Conservation (phyloP, 2,329 filamentous ascomycete genomes). For the Helotiales sp. region DNA sequence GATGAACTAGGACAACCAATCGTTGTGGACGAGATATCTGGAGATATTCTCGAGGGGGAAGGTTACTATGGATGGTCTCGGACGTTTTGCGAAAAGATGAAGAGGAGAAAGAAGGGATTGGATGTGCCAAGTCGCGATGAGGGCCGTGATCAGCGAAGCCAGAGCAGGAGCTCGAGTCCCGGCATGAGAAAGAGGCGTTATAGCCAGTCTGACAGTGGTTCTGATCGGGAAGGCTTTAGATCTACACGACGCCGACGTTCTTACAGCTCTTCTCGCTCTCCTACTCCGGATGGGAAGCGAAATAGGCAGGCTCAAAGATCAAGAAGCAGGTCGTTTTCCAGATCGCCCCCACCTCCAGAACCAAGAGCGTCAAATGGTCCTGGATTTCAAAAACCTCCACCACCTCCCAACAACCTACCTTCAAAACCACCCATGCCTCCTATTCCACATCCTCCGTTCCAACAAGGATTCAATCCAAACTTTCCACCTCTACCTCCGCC, state of each 20-base stretch:
- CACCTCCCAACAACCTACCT: conserved; percentile 21
- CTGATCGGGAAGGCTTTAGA: conserved; percentile 28
- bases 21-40: conserved; percentile 67
- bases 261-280: conserved; percentile 41
- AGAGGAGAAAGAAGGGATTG: conserved; percentile 51
- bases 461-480: conserved; percentile 36
- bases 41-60: conserved; percentile 64
- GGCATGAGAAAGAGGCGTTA: conserved; percentile 38
- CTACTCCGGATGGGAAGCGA: conserved; percentile 30
- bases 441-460: conserved; percentile 31
- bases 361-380: conserved; percentile 15
- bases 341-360: conserved; percentile 24
- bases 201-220: conserved; percentile 37
- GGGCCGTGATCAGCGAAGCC: conserved; percentile 5
- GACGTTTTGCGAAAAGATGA: conserved; percentile 82
- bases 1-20: conserved; percentile 76
- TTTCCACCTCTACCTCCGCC: conserved; percentile 36
- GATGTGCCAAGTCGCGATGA: conserved; percentile 24
- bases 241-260: conserved; percentile 37
- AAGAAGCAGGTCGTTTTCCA: conserved; percentile 34
- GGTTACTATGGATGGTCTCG: conserved; percentile 91
- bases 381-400: conserved; percentile 16
- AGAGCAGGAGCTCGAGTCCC: conserved; percentile 32
- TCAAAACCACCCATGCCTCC: conserved; percentile 24
- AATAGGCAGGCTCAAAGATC: conserved; percentile 28